These are phyloP conservation scores for Amesomyces nigricolor DNA, from an alignment of 2,329 filamentous ascomycete species.

Conservation along the genomic window DNA sequence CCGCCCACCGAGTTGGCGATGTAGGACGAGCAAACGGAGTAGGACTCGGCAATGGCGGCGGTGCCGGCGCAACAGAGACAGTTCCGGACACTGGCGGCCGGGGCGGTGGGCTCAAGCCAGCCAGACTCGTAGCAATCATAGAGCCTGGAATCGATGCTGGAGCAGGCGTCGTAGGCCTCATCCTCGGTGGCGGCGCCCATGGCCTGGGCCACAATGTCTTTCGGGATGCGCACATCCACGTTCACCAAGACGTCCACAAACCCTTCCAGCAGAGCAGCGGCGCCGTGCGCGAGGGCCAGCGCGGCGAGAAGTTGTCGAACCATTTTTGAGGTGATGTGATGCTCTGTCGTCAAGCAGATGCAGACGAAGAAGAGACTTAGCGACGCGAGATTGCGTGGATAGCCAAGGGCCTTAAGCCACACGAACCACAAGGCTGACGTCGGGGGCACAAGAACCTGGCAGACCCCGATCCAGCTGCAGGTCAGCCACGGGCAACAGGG, in stretches of 20 bases:
- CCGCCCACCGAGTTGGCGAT: slow-evolving; percentile 10
- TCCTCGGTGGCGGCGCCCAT: slow-evolving; percentile 11
- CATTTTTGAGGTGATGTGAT: slow-evolving; percentile 5
- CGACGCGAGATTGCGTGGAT: neutral
- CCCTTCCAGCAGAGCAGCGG: slow-evolving; percentile 13
- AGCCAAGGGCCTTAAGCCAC: slow-evolving; percentile 1
- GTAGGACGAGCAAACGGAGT: slow-evolving; percentile 27
- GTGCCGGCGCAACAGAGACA: slow-evolving; percentile 27
- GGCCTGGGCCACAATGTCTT: neutral
- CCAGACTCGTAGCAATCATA: slow-evolving; percentile 16
- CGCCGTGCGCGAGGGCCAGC: slow-evolving; percentile 13
- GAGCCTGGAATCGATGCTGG: slow-evolving; percentile 17
- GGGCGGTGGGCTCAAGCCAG: slow-evolving; percentile 12
- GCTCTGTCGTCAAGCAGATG: neutral
- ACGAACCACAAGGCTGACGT: neutral
- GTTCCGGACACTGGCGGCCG: slow-evolving; percentile 3
- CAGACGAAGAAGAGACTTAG: neutral
- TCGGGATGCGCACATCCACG: slow-evolving; percentile 9
- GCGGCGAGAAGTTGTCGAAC: slow-evolving; percentile 10
- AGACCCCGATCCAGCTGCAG: neutral
- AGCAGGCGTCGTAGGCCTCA: slow-evolving; percentile 18
- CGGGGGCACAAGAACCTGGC: neutral
- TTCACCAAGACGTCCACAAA: slow-evolving; percentile 16
- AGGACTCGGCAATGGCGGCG: slow-evolving; percentile 16
- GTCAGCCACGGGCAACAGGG: no score